These are phyloP conservation scores for Carpinus viminea DNA, from an alignment of 306 rosid species.

Conservation along the genomic window DNA sequence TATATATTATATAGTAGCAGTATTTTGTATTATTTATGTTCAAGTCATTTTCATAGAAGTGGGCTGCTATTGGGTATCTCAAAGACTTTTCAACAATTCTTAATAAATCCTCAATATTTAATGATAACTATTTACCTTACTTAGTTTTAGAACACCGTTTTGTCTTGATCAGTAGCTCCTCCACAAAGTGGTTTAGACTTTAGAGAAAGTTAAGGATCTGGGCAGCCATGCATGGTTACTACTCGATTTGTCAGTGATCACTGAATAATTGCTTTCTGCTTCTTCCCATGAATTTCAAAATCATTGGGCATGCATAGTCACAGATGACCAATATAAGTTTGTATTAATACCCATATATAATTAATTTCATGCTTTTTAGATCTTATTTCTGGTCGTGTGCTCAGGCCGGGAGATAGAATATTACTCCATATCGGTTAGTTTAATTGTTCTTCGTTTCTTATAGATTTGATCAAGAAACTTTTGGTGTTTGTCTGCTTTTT, in stretches of 20 bases:
- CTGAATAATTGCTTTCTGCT: not conserved
- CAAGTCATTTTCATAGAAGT: constrained; percentile 23
- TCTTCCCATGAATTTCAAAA: not conserved
- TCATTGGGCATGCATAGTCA: too few species aligned
- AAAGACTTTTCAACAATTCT: not conserved
- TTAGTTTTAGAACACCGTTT: not conserved
- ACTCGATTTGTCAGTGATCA: not conserved
- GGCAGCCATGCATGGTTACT: not conserved
- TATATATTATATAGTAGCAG: not conserved
- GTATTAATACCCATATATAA: too few species aligned
- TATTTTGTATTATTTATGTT: not conserved
- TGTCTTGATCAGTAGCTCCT: not conserved
- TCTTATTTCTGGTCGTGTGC: not conserved
- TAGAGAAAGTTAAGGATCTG: not conserved
- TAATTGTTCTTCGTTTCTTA: not conserved
- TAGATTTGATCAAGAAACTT: not conserved
- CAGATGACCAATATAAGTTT: too few species aligned
- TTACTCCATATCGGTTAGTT: not conserved
- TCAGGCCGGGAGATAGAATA: not conserved
- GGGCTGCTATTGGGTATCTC: not conserved
- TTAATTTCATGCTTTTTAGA: not conserved
- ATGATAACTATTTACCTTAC: not conserved
- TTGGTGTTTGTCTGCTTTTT: not conserved
- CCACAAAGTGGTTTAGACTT: not conserved
- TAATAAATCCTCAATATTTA: not conserved